Evolutionary conservation across 768 basidiomycete genomes (phyloP), one percentile per base, ranked within the genome.

Genomic region (Leccinum subgranulosum): DNA sequence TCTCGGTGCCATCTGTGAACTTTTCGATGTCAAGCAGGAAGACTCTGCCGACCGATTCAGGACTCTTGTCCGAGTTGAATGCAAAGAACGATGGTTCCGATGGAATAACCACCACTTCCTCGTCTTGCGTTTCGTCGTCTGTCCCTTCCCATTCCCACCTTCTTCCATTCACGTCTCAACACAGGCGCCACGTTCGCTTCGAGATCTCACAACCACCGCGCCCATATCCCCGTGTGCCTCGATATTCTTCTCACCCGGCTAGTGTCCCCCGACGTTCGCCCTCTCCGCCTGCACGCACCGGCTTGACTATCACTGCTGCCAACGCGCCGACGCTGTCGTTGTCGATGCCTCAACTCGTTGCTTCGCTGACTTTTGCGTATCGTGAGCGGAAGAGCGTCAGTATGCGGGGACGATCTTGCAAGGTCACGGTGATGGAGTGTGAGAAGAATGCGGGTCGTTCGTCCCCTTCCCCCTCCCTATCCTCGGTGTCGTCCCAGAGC

Each of bases 311-410:
- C 9, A 19, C 60, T 17, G 8, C 55, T 15, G 8, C 53, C 14
- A 57, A 54, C 19, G 27, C 51, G 8, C 69, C 49, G 27, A 55
- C 55, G 21, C 54, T 60, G 47, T 61, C 64, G 28, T 61, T 72
- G 64, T 62, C 72, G 2, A 69, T 73, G 53, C 64, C 72, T 1
- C 71, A 72, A 50, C 71, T 72, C 14, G 71, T 72, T 17, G 71
- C 71, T 21, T 62, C 67, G 8, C 64, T 72, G 17, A 69, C 60
- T 1, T 66, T 72, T 47, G 65, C 67, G 23, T 43, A 67, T 51
- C 68, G 46, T 45, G 71, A 74, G 19, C 61, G 60, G 49, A 51
- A 58, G 23, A 59, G 61, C 49, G n/a, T 51, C 41, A 62, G 64
- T 14, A 9, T 48, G 17, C 72, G 72, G 3, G 64, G 62, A 19